A percentile compares a stretch with the other conserved stretches of the same genome.
These are phyloP conservation scores for Closterium sp. DNA, from an alignment of 139 green algal species.

Conservation along the genomic window DNA sequence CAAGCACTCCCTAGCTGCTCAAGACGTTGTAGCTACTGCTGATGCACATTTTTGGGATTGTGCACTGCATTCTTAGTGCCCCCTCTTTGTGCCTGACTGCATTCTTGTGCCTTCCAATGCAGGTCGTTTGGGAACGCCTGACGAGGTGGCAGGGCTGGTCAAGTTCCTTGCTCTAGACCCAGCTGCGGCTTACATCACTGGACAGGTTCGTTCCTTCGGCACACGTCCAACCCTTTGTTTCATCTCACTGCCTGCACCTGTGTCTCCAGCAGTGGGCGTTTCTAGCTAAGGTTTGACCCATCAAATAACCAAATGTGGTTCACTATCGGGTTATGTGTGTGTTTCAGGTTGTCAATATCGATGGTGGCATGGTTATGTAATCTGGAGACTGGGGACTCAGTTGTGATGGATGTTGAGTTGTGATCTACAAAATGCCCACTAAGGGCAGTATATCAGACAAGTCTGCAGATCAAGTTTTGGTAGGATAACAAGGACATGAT, in stretches of 20 bases:
- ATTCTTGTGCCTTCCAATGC: background rate
- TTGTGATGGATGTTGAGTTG: background rate
- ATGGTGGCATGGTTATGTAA: conserved; percentile 38
- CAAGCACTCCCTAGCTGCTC: background rate
- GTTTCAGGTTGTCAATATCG: conserved; percentile 23
- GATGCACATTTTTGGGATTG: background rate
- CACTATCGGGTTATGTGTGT: conserved; percentile 18
- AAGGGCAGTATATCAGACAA: no score
- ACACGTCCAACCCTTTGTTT: background rate
- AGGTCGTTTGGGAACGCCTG: conserved; percentile 55
- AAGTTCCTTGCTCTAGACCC: conserved; percentile 78
- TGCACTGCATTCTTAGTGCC: background rate
- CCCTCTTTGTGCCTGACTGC: background rate
- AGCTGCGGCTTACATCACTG: conserved; percentile 94
- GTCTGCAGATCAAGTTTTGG: no score
- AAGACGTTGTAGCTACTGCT: background rate
- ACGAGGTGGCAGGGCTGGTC: conserved; percentile 62
- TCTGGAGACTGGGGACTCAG: background rate
- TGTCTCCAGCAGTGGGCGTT: background rate
- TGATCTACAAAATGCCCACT: background rate
- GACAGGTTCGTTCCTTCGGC: conserved; percentile 64
- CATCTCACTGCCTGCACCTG: background rate
- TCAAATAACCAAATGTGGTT: background rate
- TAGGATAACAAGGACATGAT: no score
- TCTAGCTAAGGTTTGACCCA: background rate